Evolutionary conservation across 768 basidiomycete species (phyloP), one percentile per base, ranked within the genome.

Genomic region (Thelephora ganbajun): DNA sequence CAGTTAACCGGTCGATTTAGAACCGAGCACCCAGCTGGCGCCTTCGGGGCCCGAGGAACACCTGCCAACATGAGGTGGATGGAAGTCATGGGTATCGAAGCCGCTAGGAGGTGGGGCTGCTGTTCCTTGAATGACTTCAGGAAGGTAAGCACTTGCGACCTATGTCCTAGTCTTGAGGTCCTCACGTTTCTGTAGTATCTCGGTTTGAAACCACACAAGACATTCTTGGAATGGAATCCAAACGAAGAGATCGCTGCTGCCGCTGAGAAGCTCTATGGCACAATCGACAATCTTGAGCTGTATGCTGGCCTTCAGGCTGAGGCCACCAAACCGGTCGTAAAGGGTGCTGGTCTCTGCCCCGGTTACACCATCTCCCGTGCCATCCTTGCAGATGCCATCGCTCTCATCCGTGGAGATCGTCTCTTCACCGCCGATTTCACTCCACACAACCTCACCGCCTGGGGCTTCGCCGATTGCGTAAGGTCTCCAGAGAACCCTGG

Each of bases 331-430:
- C 80, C 77, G 11, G 66, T 86, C 34, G 70, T 80, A 18, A 77
- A 79, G 0, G 88, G 88, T 45, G 83, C 88, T 46, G 88, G 88
- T 48, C 72, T 91, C 47, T 91, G 88, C 64, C 87, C 88, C 51
- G 80, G 81, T 79, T 90, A 84, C 63, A 91, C 88, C 9, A 76
- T 87, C 56, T 82, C 82, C 55, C 78, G 88, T 30, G 87, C 88
- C 6, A 91, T 91, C 55, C 76, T 91, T 33, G 77, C 79, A 52
- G 88, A 91, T 57, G 88, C 88, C 23, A 83, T 90, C 48, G 84
- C 88, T 11, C 76, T 91, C 47, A 88, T 84, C 43, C 80, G 87
- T 46, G 88, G 88, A 26, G 88, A 91, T 57, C 72, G 87, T 46
- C 83, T 77, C 69, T 86, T 76, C 64, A 90, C 85, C 0, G 69